Evolutionary conservation across 2,329 filamentous ascomycete genomes (phyloP), one percentile per base, ranked within the genome.

Genomic region (Neofusicoccum umdonicola): DNA sequence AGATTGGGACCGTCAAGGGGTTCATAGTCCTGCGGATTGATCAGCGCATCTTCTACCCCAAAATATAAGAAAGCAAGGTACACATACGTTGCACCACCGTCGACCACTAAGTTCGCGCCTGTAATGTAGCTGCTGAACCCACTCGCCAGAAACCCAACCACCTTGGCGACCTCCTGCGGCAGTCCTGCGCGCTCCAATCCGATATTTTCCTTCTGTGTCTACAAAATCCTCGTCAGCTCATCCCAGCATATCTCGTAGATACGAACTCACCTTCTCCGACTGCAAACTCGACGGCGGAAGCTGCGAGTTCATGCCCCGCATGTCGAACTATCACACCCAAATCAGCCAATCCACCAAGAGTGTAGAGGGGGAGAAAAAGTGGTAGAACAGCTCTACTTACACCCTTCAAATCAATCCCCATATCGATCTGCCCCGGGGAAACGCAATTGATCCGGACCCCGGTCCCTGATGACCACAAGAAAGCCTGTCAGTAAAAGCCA

Each of bases 111-210:
- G 71, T 88, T 88, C 2, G 84, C 80, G 1, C 87, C 87, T 0
- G 84, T 88, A 48, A 88, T 80, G 73, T 88, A 88, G 64, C 81
- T 84, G 67, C 83, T 86, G 73, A 89, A 88, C 0, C 85, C 85
- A 73, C 82, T 85, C 2, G 86, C 85, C 67, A 89, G 76, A 70
- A 89, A 89, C 0, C 87, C 86, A 0, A 84, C 86, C 3, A 88
- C 85, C 41, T 84, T 76, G 0, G 81, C 87, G 9, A 89, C 84
- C 71, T 88, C 86, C 58, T 83, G 81, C 0, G 86, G 84, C 17
- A 81, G 71, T 0, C 86, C 87, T 8, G 84, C 80, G 65, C 86
- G 79, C 73, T 88, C 87, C 17, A 88, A 71, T 5, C 86, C 86
- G 67, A 87, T 85, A 12, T 78, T 79, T 66, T 78, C 77, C 69